Evolutionary conservation across 768 basidiomycete species (phyloP), one percentile per base, ranked within the genome.

Genomic region (Tubosaeta sp.): DNA sequence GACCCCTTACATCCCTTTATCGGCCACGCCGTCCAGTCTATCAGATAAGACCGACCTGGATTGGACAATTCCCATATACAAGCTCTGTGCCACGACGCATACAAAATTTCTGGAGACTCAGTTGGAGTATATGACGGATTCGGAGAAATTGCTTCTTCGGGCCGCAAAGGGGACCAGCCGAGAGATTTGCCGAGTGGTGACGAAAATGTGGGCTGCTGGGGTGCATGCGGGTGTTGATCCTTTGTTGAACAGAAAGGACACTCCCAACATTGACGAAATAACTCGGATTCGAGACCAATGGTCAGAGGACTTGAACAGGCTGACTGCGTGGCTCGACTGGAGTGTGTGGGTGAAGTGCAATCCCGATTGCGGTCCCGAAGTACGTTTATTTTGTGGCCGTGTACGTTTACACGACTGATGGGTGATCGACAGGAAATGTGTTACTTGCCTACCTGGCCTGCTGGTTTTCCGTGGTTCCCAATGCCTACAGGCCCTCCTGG

Each of bases 271-370:
- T 10, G 42, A 4, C 3, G 22, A 46, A 12, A 1, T 52, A 21
- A 34, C n/a, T 13, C 31, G 35, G 6, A 18, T 63, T n/a, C 31
- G 56, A 44, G 29, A 27, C 19, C 13, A n/a, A 5, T 62, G 60
- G 60, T 45, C 14, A 11, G 21, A 35, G 19, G 52, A 56, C 10
- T 31, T 56, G 6, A 14, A 48, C 3, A 21, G 13, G 19, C 38
- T 62, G 25, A 61, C 59, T 52, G 7, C 24, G 11, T 62, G 60
- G 60, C 52, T 62, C 10, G 60, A 62, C 21, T 61, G 60, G 60
- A 60, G 44, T 13, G 54, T 59, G 32, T 62, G 60, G 60, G 48
- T 59, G 16, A 61, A 53, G 24, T 62, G 60, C 35, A 27, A 50
- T 16, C 60, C 60, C 12, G 42, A 29, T 8, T 60, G 59, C 48